A percentile compares a stretch with the other conserved stretches of the same genome.
Conservation (phyloP, 306 rosid species). For the Canavalia gladiata region DNA sequence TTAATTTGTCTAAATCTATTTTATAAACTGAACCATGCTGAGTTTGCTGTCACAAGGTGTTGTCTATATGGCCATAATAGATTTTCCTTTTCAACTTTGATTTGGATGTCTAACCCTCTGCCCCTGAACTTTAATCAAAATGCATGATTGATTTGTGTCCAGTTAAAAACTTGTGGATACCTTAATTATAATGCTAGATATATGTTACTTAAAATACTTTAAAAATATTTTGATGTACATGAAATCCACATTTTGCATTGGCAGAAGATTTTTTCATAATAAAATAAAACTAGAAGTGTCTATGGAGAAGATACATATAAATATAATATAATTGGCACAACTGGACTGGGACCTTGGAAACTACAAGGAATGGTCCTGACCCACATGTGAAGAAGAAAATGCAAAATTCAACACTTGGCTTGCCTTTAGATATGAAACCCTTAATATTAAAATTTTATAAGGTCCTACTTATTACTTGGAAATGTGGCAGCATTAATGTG, state of each 20-base stretch:
- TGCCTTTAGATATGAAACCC: constrained; percentile 46
- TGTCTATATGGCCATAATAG: too few relatives aligned
- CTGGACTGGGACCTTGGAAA: constrained; percentile 69
- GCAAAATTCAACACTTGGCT: constrained; percentile 53
- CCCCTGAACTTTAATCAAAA: constrained; percentile 22
- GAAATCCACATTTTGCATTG: constrained; percentile 61
- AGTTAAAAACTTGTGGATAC: constrained; percentile 47
- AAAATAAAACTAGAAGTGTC: constrained; percentile 49
- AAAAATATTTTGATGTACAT: constrained; percentile 49
- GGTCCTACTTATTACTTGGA: constrained; percentile 68
- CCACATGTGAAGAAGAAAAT: constrained; percentile 63
- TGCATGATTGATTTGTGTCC: constrained; percentile 54
- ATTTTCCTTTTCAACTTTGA: too few relatives aligned
- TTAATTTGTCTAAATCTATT: too few relatives aligned
- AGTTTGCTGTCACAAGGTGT: too few relatives aligned
- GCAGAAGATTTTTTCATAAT: constrained; percentile 59
- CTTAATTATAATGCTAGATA: constrained; percentile 43
- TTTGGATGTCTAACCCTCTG: not conserved
- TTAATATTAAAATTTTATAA: constrained; percentile 25
- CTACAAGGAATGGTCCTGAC: constrained; percentile 56
- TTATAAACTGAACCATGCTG: too few relatives aligned
- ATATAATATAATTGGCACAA: constrained; percentile 51
- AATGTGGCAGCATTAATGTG: constrained; percentile 62
- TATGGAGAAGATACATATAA: constrained; percentile 6
- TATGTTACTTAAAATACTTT: constrained; percentile 42